Conservation (phyloP, 108 stramenopile genomes). For the Nitzschia palea region DNA sequence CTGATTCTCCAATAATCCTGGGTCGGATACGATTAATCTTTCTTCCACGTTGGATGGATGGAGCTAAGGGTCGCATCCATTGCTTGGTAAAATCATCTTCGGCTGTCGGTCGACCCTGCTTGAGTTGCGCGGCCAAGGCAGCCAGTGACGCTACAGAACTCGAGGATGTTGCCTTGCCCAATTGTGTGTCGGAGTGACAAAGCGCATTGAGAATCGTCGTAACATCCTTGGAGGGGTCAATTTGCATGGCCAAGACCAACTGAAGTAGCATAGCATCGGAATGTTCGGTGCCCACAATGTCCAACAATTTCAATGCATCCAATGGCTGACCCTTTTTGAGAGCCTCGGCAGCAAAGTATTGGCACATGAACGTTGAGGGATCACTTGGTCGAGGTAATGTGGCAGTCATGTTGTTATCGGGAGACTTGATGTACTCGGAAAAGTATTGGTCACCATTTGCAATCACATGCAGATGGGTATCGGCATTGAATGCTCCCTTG, state of each 20-base stretch:
- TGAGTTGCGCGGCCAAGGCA: slow-evolving; percentile 41
- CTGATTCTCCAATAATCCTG: slow-evolving; percentile 49
- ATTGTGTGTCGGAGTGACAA: slow-evolving; percentile 18
- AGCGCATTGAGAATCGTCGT: slow-evolving; percentile 29
- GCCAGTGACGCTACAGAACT: slow-evolving; percentile 45
- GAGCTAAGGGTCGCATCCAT: slow-evolving; percentile 71
- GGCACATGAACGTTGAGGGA: slow-evolving; percentile 43
- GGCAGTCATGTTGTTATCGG: slow-evolving; percentile 54
- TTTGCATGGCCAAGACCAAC: slow-evolving; percentile 45
- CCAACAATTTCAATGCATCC: slow-evolving; percentile 67
- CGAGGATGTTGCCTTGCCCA: slow-evolving; percentile 6
- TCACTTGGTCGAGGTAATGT: slow-evolving; percentile 59
- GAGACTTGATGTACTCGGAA: slow-evolving; percentile 55
- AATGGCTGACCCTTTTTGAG: slow-evolving; percentile 29
- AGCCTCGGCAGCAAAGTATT: slow-evolving; percentile 48
- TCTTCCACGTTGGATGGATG: slow-evolving; percentile 58
- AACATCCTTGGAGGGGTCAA: slow-evolving; percentile 30
- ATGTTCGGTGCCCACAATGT: slow-evolving; percentile 53
- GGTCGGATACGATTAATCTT: slow-evolving; percentile 32
- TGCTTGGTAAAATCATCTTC: slow-evolving; percentile 27
- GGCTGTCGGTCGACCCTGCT: slow-evolving; percentile 4
- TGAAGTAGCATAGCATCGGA: slow-evolving; percentile 62
- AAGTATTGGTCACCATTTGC: slow-evolving; percentile 70
- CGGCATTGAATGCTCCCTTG: slow-evolving; percentile 48
- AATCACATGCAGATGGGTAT: slow-evolving; percentile 58